A percentile compares a stretch with the other conserved stretches of the same genome.
These are phyloP conservation scores for Penicillium robsamsonii DNA, from an alignment of 495 filamentous ascomycete species.

Conservation along the genomic window DNA sequence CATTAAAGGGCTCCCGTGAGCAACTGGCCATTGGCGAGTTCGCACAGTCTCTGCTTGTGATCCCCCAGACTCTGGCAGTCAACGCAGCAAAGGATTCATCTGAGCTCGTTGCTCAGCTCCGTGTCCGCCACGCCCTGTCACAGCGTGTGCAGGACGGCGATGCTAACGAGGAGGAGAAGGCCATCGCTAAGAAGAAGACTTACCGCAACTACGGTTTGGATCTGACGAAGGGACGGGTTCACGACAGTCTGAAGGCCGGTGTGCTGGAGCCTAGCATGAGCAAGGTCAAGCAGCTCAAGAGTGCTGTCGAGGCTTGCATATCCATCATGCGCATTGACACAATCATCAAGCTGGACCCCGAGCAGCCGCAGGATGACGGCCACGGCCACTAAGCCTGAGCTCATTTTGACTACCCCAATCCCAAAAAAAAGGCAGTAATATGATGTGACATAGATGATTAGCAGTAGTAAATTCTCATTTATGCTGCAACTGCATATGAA, in stretches of 20 bases:
- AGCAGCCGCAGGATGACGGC: slow-evolving; percentile 70
- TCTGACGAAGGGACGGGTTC: slow-evolving; percentile 82
- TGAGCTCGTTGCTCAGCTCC: slow-evolving; percentile 92
- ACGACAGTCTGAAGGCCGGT: slow-evolving; percentile 90
- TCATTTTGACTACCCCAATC: slow-evolving; percentile 16
- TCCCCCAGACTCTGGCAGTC: slow-evolving; percentile 94
- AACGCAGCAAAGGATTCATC: slow-evolving; percentile 96
- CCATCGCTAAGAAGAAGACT: slow-evolving; percentile 84
- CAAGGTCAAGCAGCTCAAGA: slow-evolving; percentile 98
- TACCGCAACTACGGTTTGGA: slow-evolving; percentile 99
- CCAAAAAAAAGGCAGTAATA: slow-evolving; percentile 29
- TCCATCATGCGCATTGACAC: slow-evolving; percentile 99
- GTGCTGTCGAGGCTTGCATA: slow-evolving; percentile 97
- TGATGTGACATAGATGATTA: slow-evolving; percentile 32
- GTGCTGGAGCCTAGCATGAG: slow-evolving; percentile 97
- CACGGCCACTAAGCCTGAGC: slow-evolving; percentile 41
- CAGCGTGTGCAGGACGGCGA: slow-evolving; percentile 84
- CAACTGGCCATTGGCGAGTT: slow-evolving; percentile 98
- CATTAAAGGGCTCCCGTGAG: slow-evolving; percentile 76
- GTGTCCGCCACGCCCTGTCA: slow-evolving; percentile 88
- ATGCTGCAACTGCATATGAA: slow-evolving; percentile 26
- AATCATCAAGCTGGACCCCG: slow-evolving; percentile 96
- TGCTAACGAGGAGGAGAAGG: slow-evolving; percentile 81
- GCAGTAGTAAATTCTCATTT: slow-evolving; percentile 17
- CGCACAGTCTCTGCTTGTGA: slow-evolving; percentile 86